Conservation (phyloP, 2,329 filamentous ascomycete species). For the Botrytis elliptica region DNA sequence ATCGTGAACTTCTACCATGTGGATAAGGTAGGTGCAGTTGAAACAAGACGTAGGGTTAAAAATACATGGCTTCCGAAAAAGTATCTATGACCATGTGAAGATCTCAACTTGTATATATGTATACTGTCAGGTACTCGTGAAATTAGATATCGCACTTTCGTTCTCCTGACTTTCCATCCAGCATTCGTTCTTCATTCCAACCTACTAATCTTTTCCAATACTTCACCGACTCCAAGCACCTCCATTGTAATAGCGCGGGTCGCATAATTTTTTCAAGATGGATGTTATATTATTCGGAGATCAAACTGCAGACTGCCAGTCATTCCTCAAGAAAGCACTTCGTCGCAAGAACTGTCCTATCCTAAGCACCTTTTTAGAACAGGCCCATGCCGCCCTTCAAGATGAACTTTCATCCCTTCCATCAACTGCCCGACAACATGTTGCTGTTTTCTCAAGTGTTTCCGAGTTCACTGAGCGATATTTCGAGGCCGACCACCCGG, state of each 20-base stretch:
- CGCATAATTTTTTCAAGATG: slow-evolving; percentile 27
- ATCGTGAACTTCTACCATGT: slow-evolving; percentile 11
- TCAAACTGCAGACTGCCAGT: slow-evolving; percentile 29
- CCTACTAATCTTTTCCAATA: not conserved
- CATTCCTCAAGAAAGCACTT: slow-evolving; percentile 27
- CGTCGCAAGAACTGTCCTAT: slow-evolving; percentile 29
- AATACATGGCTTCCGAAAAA: not conserved
- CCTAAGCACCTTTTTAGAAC: slow-evolving; percentile 52
- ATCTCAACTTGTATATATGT: slow-evolving; percentile 13
- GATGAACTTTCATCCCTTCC: slow-evolving; percentile 59
- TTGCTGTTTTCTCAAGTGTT: slow-evolving; percentile 62
- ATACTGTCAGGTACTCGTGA: not conserved
- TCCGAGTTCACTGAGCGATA: slow-evolving; percentile 65
- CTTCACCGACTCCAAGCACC: not conserved
- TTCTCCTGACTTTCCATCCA: not conserved
- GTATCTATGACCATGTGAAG: slow-evolving; percentile 15
- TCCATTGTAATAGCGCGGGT: slow-evolving; percentile 17
- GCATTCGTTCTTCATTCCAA: not conserved
- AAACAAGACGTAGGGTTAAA: slow-evolving; percentile 2
- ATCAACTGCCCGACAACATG: slow-evolving; percentile 52
- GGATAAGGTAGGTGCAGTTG: slow-evolving; percentile 3
- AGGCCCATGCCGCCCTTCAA: slow-evolving; percentile 55
- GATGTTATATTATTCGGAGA: slow-evolving; percentile 31
- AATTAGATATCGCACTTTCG: not conserved
- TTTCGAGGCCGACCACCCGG: slow-evolving; percentile 54